A percentile compares a stretch with the other conserved stretches of the same genome.
Evolutionary conservation across 169 alveolate genomes (phyloP).

Genomic region (Eimeria necatrix): DNA sequence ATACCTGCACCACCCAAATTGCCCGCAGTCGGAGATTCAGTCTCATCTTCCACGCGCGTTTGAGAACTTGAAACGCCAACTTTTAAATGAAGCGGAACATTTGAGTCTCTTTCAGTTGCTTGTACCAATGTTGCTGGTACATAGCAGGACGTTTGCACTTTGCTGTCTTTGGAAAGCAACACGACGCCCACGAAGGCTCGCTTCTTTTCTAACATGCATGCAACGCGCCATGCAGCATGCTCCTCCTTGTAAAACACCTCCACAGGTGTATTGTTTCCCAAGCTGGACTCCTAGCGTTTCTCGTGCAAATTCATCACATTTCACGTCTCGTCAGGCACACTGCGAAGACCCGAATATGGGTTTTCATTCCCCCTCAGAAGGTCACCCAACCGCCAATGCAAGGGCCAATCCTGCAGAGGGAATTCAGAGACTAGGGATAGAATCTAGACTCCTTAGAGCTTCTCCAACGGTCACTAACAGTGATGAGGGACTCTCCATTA

Average conservation of each 20-base stretch:
- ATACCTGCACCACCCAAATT: constrained; percentile 48
- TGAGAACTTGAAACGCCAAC: background rate
- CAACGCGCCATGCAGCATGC: constrained; percentile 68
- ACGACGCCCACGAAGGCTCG: constrained; percentile 63
- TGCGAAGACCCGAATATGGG: background rate
- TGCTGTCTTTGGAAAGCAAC: constrained; percentile 74
- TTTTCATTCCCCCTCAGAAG: background rate
- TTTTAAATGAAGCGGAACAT: background rate
- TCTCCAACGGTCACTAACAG: background rate
- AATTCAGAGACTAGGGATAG: background rate
- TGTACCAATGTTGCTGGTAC: constrained; percentile 35
- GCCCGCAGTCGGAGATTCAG: constrained; percentile 31
- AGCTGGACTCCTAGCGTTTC: background rate
- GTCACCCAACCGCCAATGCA: background rate
- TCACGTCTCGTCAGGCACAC: background rate
- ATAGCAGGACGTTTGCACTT: constrained; percentile 57
- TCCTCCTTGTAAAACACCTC: constrained; percentile 8
- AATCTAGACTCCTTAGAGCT: background rate
- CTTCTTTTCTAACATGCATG: constrained; percentile 50
- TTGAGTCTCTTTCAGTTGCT: constrained; percentile 27
- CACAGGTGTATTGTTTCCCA: background rate
- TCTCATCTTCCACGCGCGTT: constrained; percentile 40
- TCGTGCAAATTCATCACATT: background rate
- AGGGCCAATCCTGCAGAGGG: background rate
- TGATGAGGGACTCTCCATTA: constrained; percentile 23